Percentiles rank a stretch among this genome's conserved stretches.
phyloP scores from a whole-genome alignment of 129 eudicot genomes.

The Flaveria linearis region DNA sequence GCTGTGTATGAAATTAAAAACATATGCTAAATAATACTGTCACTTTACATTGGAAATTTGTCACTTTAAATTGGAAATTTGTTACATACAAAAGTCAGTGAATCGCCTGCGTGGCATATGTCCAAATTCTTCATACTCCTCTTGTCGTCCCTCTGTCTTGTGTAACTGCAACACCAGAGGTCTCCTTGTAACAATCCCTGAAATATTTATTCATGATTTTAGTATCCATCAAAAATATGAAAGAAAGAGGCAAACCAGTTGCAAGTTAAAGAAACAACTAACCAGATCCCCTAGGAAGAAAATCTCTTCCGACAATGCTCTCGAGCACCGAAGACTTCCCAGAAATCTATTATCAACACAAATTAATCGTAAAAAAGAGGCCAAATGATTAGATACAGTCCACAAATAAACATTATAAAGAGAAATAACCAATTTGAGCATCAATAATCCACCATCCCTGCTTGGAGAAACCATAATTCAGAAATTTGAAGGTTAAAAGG shows the following conservation, averaged over 20 bases:
- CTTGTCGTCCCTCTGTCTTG: slow-evolving; percentile 63
- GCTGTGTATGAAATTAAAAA: slow-evolving; percentile 39
- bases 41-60: not conserved
- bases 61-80: slow-evolving; percentile 13
- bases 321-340: slow-evolving; percentile 70
- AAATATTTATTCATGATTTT: not conserved
- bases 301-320: slow-evolving; percentile 58
- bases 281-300: slow-evolving; percentile 64
- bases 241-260: not conserved
- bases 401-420: not conserved
- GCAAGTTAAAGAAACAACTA: slow-evolving; percentile 18
- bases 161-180: slow-evolving; percentile 92
- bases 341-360: slow-evolving; percentile 44
- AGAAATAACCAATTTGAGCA: slow-evolving; percentile 1
- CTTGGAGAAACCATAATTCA: not conserved
- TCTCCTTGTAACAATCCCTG: slow-evolving; percentile 91
- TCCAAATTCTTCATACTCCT: slow-evolving; percentile 83
- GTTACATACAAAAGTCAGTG: slow-evolving; percentile 75
- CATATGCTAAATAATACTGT: too few relatives aligned
- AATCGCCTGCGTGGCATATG: slow-evolving; percentile 70
- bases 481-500: not conserved
- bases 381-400: not conserved
- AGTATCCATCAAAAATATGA: not conserved
- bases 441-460: not conserved
- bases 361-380: not conserved